These are phyloP conservation scores for Picea abies DNA, from an alignment of 83 land plant genomes.

Conservation along the genomic window DNA sequence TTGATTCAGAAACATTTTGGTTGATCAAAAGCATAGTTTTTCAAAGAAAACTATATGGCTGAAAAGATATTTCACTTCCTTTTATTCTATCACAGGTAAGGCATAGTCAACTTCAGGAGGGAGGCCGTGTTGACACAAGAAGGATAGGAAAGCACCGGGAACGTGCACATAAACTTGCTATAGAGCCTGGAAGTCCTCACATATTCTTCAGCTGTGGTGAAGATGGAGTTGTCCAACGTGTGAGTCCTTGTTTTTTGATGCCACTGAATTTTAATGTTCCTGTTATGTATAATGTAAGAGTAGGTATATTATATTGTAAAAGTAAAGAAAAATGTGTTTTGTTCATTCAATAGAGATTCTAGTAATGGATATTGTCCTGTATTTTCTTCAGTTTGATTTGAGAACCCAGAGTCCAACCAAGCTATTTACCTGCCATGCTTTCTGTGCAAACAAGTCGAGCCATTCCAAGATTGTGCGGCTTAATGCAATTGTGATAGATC, in stretches of 20 bases:
- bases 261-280: background rate
- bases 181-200: conserved; percentile 94
- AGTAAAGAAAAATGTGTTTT: background rate
- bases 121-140: conserved; percentile 64
- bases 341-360: background rate
- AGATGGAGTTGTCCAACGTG: conserved; percentile 94
- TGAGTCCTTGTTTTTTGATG: conserved; percentile 35
- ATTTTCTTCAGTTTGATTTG: conserved; percentile 75
- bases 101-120: conserved; percentile 59
- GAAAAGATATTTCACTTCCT: background rate
- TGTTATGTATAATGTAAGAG: conserved; percentile 3
- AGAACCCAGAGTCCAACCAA: conserved; percentile 53
- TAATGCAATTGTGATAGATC: conserved; percentile 87
- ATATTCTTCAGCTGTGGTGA: conserved; percentile 91
- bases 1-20: background rate
- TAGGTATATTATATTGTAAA: background rate
- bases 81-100: conserved; percentile 67
- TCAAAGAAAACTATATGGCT: background rate
- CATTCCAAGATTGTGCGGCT: conserved; percentile 41
- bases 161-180: conserved; percentile 88
- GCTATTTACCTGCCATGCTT: conserved; percentile 67
- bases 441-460: conserved; percentile 22
- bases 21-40: background rate
- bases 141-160: conserved; percentile 69
- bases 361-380: background rate